Conservation (phyloP, 2,329 filamentous ascomycete species). For the Helotiales sp. region DNA sequence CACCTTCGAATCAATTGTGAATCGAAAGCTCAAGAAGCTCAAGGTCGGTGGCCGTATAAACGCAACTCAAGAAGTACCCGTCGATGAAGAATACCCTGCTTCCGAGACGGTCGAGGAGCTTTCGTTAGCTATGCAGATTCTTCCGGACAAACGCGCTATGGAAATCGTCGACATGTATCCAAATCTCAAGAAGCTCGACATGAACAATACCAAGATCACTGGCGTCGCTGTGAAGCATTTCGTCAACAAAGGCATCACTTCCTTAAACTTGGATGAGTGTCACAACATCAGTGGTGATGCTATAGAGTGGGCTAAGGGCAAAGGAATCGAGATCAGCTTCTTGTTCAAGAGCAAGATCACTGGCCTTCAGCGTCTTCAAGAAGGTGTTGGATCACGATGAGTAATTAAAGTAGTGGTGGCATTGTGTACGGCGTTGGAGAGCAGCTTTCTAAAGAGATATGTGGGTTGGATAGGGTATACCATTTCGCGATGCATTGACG, state of each 20-base stretch:
- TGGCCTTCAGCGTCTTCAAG: not conserved
- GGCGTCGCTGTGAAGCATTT: slow-evolving; percentile 37
- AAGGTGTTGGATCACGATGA: not conserved
- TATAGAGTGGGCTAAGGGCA: slow-evolving; percentile 33
- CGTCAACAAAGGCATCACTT: slow-evolving; percentile 30
- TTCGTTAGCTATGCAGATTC: slow-evolving; percentile 12
- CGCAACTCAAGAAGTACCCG: not conserved
- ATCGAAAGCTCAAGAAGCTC: slow-evolving; percentile 27
- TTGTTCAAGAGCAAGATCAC: slow-evolving; percentile 3
- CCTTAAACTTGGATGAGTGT: slow-evolving; percentile 31
- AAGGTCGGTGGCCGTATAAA: slow-evolving; percentile 23
- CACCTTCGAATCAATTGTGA: slow-evolving; percentile 19
- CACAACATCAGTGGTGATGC: slow-evolving; percentile 31
- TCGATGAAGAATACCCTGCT: slow-evolving; percentile 24
- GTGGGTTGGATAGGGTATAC: too few relatives aligned
- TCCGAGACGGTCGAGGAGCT: slow-evolving; percentile 29
- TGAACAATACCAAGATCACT: slow-evolving; percentile 32
- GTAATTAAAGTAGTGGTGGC: too few relatives aligned
- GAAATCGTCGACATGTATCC: slow-evolving; percentile 27
- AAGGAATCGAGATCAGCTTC: slow-evolving; percentile 29
- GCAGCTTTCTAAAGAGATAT: too few relatives aligned
- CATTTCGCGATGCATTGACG: too few relatives aligned
- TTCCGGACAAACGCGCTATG: slow-evolving; percentile 22
- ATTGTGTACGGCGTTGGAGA: too few relatives aligned
- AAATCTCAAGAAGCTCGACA: slow-evolving; percentile 29